Base-by-base conservation (phyloP, 1,284 basidiomycete species). In the Trichosporon faecale region DNA sequence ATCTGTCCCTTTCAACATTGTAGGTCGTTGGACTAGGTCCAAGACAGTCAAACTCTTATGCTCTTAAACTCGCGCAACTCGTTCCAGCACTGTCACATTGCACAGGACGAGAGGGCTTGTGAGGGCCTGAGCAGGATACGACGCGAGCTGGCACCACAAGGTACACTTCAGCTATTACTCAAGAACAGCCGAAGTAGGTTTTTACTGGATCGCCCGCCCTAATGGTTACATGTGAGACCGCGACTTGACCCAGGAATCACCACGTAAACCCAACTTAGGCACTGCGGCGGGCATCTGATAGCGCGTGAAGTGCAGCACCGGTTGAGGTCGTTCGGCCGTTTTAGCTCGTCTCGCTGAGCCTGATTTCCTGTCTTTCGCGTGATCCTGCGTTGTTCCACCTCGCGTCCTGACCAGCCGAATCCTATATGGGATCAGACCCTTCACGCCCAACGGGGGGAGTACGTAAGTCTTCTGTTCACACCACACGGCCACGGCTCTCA, bases 81-180 rank as follows among this genome's bases (percentile, higher is more conserved):
- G 57, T 61, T 61, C 57, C 29, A 61, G 57, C 57, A 33, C 29
- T 61, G 57, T 61, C 57, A 61, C 57, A 31, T 61, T 33, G 57
- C 27, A 31, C 57, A 61, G 57, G 57, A 31, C 27, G 29, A 61
- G 57, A 31, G 27, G 29, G 29, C 16, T 29, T 11, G 16, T 29
- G 27, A 31, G 27, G 29, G 29, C 16, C 57, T 11, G 16, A 18
- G 27, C 29, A 31, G 57, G 9, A 31, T n/a, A 52, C 49, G 46
- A 49, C 44, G 44, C 44, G 44, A 46, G 16, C 9, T 60, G 55
- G 27, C 27, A 29, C 29, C 57, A n/a, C 57, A 61, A 61, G 57
- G 57, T 31, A 61, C 57, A n/a, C 29, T 31, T 18, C 21, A 52
- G 49, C 49, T 52, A 52, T 52, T 52, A 61, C 57, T 61, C 16